Percentiles rank a stretch among this genome's conserved stretches.
Evolutionary conservation across 768 basidiomycete genomes (phyloP).

Genomic region (Termitomyces titanicus): DNA sequence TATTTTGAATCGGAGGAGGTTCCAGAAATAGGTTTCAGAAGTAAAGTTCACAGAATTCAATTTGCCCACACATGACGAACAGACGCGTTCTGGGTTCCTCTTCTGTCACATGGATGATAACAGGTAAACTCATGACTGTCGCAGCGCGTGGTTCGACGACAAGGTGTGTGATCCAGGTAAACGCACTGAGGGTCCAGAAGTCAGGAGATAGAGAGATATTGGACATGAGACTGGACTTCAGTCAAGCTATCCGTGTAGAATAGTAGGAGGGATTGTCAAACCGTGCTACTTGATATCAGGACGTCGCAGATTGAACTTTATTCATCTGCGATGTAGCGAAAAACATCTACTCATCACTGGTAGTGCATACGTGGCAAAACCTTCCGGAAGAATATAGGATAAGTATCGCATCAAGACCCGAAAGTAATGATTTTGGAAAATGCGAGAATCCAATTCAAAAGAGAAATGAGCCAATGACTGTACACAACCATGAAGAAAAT

Average conservation of each 20-base stretch:
- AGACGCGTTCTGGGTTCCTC: neutral
- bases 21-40: neutral
- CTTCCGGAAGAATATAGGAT: neutral
- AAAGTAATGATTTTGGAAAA: neutral
- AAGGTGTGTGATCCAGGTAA: neutral
- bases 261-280: slow-evolving; percentile 3
- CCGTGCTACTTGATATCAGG: slow-evolving; percentile 1
- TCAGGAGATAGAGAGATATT: neutral
- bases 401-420: neutral
- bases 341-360: neutral
- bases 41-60: neutral
- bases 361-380: too few species aligned
- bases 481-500: too few species aligned
- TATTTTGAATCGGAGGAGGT: neutral
- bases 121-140: slow-evolving; percentile 13
- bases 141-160: slow-evolving; percentile 6
- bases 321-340: neutral
- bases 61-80: slow-evolving; percentile 5
- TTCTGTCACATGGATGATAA: slow-evolving; percentile 9
- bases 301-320: neutral
- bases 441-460: neutral
- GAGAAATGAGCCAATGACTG: too few species aligned
- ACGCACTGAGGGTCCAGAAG: neutral
- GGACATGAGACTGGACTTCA: neutral
- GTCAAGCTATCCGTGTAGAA: neutral